These are phyloP conservation scores for Phytophthora melonis DNA, from an alignment of 352 stramenopile genomes.

Conservation along the genomic window DNA sequence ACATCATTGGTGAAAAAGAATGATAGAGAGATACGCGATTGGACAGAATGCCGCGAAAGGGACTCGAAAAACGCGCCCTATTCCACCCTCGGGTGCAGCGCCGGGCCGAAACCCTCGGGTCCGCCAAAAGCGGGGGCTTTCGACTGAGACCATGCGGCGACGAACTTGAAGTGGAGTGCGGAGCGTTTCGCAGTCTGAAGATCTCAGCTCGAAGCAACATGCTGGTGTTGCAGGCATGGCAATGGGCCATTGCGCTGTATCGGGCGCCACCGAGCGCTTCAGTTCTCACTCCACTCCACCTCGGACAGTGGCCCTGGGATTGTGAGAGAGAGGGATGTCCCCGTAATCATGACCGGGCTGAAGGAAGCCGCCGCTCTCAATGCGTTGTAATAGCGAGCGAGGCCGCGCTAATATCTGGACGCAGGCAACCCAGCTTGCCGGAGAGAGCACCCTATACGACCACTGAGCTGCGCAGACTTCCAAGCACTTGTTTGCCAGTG, in stretches of 20 bases:
- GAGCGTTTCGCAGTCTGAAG: too few relatives aligned
- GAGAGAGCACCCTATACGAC: neutral
- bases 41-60: constrained; percentile 6
- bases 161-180: neutral
- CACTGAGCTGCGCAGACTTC: neutral
- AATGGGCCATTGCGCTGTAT: too few relatives aligned
- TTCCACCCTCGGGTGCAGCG: constrained; percentile 22
- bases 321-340: neutral
- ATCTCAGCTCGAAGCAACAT: too few relatives aligned
- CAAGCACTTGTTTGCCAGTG: neutral
- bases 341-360: neutral
- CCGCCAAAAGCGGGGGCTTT: neutral
- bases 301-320: too few relatives aligned
- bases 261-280: too few relatives aligned
- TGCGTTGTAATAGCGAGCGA: neutral
- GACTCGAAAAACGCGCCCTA: constrained; percentile 16
- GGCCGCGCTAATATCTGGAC: neutral
- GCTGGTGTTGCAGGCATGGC: too few relatives aligned
- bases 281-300: too few relatives aligned
- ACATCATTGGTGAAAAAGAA: neutral
- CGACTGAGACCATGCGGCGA: neutral
- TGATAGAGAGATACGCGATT: constrained; percentile 3
- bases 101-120: neutral
- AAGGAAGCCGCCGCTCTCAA: neutral
- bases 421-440: neutral